Evolutionary conservation across 495 filamentous ascomycete genomes (phyloP).

Genomic region (Podospora fimiseda): DNA sequence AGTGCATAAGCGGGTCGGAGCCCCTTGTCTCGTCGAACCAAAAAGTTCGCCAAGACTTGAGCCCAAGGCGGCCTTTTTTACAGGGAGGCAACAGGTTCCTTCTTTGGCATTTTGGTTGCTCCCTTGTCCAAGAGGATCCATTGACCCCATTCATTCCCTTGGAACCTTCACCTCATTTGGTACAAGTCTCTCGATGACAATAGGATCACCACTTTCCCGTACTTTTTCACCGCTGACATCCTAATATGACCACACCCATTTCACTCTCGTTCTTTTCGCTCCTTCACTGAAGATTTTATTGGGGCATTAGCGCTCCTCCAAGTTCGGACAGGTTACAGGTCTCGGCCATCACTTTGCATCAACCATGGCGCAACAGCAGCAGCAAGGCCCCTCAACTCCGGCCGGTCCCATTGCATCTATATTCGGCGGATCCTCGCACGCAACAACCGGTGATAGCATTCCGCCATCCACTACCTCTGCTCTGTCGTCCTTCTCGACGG

Average conservation of each 20-base stretch:
- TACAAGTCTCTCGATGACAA: neutral
- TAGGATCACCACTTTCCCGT: neutral
- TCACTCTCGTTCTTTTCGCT: neutral
- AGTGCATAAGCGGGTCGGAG: neutral
- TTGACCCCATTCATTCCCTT: neutral
- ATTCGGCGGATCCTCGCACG: constrained; percentile 25
- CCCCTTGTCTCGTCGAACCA: neutral
- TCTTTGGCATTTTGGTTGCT: too few species aligned
- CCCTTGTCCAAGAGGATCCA: too few species aligned
- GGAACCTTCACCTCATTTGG: neutral
- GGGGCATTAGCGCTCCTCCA: too few species aligned
- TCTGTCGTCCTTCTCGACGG: constrained; percentile 20
- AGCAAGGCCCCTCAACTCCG: constrained; percentile 20
- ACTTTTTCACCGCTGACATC: too few species aligned
- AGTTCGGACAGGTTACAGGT: too few species aligned
- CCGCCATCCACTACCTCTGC: constrained; percentile 11
- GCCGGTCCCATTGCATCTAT: constrained; percentile 21
- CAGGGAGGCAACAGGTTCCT: neutral
- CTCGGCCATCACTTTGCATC: too few species aligned
- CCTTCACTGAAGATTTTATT: too few species aligned
- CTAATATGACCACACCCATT: too few species aligned
- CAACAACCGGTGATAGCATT: constrained; percentile 1
- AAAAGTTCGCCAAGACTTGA: neutral
- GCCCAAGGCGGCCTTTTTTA: neutral
- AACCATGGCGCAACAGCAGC: constrained; percentile 25